Conservation (phyloP, 2,329 filamentous ascomycete genomes). For the Aspergillus versicolor region DNA sequence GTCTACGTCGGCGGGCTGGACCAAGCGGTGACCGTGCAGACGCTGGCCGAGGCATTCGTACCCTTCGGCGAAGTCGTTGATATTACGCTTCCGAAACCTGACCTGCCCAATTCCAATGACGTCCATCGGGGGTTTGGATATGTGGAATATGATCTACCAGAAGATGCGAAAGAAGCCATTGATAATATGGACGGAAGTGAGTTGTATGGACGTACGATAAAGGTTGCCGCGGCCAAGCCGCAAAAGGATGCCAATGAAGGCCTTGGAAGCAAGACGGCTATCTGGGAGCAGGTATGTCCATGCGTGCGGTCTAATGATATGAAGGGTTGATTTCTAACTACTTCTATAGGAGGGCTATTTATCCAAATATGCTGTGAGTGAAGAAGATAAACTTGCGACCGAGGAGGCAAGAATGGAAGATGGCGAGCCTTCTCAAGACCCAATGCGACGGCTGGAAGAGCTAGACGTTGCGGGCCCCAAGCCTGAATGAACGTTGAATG, state of each 20-base stretch:
- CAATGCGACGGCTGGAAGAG: slow-evolving; percentile 93
- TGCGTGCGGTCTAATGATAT: not conserved
- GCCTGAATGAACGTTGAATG: slow-evolving; percentile 56
- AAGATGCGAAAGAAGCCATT: slow-evolving; percentile 90
- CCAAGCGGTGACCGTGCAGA: slow-evolving; percentile 69
- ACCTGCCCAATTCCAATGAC: slow-evolving; percentile 73
- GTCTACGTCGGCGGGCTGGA: slow-evolving; percentile 90
- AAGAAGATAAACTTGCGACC: slow-evolving; percentile 68
- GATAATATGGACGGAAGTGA: slow-evolving; percentile 99
- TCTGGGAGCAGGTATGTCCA: slow-evolving; percentile 87
- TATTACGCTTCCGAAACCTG: slow-evolving; percentile 84
- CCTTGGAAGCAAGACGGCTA: slow-evolving; percentile 84
- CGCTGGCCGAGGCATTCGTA: slow-evolving; percentile 86
- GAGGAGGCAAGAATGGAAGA: slow-evolving; percentile 54
- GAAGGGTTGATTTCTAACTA: slow-evolving; percentile 20
- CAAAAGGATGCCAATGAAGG: slow-evolving; percentile 87
- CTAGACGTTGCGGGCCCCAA: slow-evolving; percentile 93
- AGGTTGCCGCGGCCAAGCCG: slow-evolving; percentile 86
- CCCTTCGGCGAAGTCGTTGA: slow-evolving; percentile 96
- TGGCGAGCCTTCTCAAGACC: slow-evolving; percentile 66
- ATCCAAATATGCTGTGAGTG: slow-evolving; percentile 79
- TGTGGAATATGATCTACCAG: slow-evolving; percentile 83
- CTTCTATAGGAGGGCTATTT: slow-evolving; percentile 80
- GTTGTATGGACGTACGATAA: slow-evolving; percentile 87
- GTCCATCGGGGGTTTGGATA: slow-evolving; percentile 92